Evolutionary conservation across 768 basidiomycete species (phyloP).

Genomic region (Kwoniella pini): DNA sequence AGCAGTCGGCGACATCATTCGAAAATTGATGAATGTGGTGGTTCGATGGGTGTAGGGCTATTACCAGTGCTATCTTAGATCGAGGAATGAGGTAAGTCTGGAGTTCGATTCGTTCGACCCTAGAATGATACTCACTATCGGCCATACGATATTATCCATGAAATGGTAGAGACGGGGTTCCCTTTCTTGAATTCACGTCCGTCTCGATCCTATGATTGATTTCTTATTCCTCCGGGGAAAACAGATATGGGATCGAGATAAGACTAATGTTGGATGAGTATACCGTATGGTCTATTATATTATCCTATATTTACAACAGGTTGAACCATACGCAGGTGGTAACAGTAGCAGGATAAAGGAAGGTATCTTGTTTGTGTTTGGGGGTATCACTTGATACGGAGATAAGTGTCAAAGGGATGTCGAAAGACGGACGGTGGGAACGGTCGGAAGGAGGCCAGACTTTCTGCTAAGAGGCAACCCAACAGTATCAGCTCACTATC

Average conservation of each 20-base stretch:
- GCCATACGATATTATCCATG: not conserved
- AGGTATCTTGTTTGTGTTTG: not conserved
- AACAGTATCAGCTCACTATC: not conserved
- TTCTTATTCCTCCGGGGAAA: constrained; percentile 13
- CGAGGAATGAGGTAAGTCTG: no score
- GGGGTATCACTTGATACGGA: constrained; percentile 7
- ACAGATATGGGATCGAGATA: not conserved
- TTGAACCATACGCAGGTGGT: not conserved
- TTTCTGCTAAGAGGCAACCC: not conserved
- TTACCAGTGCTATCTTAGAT: not conserved
- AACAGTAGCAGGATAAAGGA: constrained; percentile 1
- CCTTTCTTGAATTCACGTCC: no score
- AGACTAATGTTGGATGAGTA: no score
- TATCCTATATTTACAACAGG: not conserved
- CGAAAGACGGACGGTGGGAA: not conserved
- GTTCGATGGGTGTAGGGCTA: not conserved
- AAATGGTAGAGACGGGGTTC: not conserved
- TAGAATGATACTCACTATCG: no score
- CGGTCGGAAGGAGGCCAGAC: not conserved
- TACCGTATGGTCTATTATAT: no score
- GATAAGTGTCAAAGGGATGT: constrained; percentile 3
- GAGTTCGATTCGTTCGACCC: no score
- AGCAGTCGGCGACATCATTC: not conserved
- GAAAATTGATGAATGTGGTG: not conserved
- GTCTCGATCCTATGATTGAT: no score